Evolutionary conservation across 495 filamentous ascomycete species (phyloP).

Genomic region (Aspergillus egyptiacus): DNA sequence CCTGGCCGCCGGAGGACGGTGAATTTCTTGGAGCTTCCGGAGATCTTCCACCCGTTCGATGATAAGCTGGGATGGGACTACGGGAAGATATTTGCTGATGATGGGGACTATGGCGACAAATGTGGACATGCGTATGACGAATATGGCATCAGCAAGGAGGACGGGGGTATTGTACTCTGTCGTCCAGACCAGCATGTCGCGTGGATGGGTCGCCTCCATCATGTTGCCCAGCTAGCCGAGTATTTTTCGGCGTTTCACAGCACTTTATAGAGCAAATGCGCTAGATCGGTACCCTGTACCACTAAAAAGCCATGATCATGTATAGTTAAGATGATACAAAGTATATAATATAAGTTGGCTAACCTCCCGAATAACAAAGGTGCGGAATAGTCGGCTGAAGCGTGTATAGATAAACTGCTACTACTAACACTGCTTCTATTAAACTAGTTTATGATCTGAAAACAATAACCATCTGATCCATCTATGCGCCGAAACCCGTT

Average conservation of each 20-base stretch:
- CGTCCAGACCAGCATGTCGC: constrained; percentile 29
- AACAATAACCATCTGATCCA: not conserved
- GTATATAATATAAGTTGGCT: no score
- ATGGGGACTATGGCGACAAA: constrained; percentile 4
- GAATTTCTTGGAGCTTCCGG: constrained; percentile 19
- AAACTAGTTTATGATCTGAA: no score
- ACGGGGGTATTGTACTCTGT: constrained; percentile 23
- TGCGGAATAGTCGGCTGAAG: no score
- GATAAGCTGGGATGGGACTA: constrained; percentile 25
- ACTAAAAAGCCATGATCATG: no score
- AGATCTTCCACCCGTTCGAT: constrained; percentile 28
- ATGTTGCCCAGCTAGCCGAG: constrained; percentile 11
- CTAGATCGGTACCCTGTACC: no score
- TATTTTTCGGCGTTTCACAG: constrained; percentile 9
- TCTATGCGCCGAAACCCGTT: not conserved
- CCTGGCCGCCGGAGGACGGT: constrained; percentile 7
- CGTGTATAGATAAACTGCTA: no score
- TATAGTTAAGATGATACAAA: no score
- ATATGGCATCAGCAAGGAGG: constrained; percentile 15
- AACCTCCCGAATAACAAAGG: no score
- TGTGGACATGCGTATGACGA: constrained; percentile 12
- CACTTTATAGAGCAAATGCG: not conserved
- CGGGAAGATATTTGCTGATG: constrained; percentile 21
- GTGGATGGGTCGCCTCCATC: constrained; percentile 19
- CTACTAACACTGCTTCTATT: no score